These are phyloP conservation scores for Microsporum audouinii DNA, from an alignment of 2,329 filamentous ascomycete genomes.

Conservation along the genomic window DNA sequence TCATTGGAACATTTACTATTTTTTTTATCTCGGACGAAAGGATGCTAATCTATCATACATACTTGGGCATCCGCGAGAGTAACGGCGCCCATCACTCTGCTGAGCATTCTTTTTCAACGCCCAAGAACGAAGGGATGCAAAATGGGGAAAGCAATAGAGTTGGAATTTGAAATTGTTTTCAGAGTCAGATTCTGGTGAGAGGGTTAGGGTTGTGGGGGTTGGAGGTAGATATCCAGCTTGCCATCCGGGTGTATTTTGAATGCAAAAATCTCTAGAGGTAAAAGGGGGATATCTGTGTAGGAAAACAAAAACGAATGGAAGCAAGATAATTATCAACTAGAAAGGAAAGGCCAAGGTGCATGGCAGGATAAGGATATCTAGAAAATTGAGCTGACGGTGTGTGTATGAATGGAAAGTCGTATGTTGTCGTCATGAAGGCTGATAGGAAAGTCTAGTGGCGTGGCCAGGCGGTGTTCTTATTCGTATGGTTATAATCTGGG, in stretches of 20 bases:
- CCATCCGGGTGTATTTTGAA: not conserved
- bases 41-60: not conserved
- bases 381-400: not conserved
- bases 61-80: not conserved
- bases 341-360: not conserved
- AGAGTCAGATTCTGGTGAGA: not conserved
- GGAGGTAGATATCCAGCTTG: not conserved
- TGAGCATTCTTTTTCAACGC: not conserved
- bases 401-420: not conserved
- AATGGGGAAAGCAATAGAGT: not conserved
- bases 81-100: not conserved
- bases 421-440: not conserved
- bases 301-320: not conserved
- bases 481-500: no score
- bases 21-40: not conserved
- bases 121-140: not conserved
- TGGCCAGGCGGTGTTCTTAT: not conserved
- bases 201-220: not conserved
- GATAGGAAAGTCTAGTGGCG: not conserved
- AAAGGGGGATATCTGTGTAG: not conserved
- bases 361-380: not conserved
- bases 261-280: not conserved
- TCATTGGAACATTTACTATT: not conserved
- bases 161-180: not conserved
- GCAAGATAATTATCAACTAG: not conserved